Base-by-base conservation (phyloP, 177 flowering plant species). In the Vitis hybrid region DNA sequence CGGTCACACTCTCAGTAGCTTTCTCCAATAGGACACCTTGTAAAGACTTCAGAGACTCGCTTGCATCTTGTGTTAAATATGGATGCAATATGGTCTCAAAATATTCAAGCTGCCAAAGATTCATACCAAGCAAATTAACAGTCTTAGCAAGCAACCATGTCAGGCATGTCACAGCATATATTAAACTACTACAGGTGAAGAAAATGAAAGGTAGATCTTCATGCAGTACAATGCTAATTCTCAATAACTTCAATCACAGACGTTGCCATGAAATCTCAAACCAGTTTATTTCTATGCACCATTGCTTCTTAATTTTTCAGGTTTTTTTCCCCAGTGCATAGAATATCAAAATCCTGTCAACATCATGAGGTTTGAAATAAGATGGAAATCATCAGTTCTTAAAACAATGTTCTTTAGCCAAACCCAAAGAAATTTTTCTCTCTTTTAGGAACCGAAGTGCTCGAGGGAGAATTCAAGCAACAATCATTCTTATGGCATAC, bases 81-180 rank as follows among this genome's bases (percentile, higher is more conserved):
- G 88, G 88, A 80, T 89, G 86, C 81, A 95, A 82, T 80, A 95
- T 82, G 50, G 93, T 85, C 85, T 93, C 99, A 39, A 91, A 91
- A 73, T 95, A 95, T 67, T 95, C 99, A 73, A 95, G 95, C 99
- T 95, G 95, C 90, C 85, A 55, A 71, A 68, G 34, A 64, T 26
- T 62, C 39, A 74, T 29, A 50, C 8, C 26, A 61, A 58, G 54
- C 18, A 51, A 65, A 16, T 61, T 53, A 61, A 19, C 14, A 6
- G 59, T 50, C 51, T 45, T 15, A 54, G 6, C 62, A 29, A 68
- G 26, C 20, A 52, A 39, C 11, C 49, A 49, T 3, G 51, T 18
- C 13, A 50, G 29, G 34, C 34, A 20, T 57, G 2, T 31, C 22
- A 65, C 10, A 52, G 54, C 10, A 26, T 52, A 31, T 15, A 50